Base-by-base conservation (phyloP, 1,284 basidiomycete genomes). In the Ustilago curta region DNA sequence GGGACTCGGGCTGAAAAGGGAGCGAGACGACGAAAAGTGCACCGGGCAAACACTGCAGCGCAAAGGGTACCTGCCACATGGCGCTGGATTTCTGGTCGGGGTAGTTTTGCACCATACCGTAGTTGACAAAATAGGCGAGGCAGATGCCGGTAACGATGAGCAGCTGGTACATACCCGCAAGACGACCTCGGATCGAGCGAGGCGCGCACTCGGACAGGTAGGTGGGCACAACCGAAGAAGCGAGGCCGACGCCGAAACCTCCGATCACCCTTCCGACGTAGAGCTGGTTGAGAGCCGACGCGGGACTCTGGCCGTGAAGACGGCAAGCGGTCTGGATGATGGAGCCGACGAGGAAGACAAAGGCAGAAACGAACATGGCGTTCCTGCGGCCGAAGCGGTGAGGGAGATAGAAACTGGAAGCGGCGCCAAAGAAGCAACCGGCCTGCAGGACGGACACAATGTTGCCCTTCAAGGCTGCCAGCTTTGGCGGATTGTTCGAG, bases 161-260 rank as follows among this genome's bases (percentile, higher is more conserved):
- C 4, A 87, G 82, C 76, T 88, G 87, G 85, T 87, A 88, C 65
- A 83, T 84, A 51, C 80, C 83, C 19, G 84, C 84, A 50, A 86
- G 78, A 23, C 84, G 55, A 51, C 84, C 84, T 40, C 84, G 84
- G n/a, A 83, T 80, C 29, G 81, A 68, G 31, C 79, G 76, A 40
- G 83, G 82, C 21, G 79, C 78, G 61, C 79, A 81, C 55, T 83
- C 75, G 21, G 74, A 70, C 35, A 83, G 78, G 48, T 84, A 85
- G 21, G 83, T 84, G 37, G 84, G 77, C 59, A 84, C 66, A 42
- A 84, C 70, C 59, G 69, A 68, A 3, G 68, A 71, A 2, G 69
- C 64, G 14, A 71, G 69, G 37, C 73, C 73, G 23, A 76, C 69
- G 16, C 73, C 73, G 29, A 71, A 69, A 0, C 73, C 73, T 4